These are phyloP conservation scores for Trichoderma harzianum DNA, from an alignment of 2,329 filamentous ascomycete genomes.

Conservation along the genomic window DNA sequence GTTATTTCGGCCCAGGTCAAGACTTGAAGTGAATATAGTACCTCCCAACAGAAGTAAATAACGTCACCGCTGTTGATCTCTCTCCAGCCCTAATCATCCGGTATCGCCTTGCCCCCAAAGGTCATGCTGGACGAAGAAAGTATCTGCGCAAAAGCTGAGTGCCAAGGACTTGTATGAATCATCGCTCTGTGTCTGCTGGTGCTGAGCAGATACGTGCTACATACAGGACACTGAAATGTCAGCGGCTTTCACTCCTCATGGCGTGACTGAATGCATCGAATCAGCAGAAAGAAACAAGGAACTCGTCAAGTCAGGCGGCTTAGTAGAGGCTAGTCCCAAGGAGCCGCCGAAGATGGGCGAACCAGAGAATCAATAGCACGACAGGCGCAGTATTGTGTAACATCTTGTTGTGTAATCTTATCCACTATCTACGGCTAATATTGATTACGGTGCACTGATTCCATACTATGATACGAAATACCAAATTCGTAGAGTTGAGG, in stretches of 20 bases:
- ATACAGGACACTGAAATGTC: neutral
- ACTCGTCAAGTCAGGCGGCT: neutral
- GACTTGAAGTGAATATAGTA: neutral
- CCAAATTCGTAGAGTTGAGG: neutral
- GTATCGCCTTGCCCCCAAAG: neutral
- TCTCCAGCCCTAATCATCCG: neutral
- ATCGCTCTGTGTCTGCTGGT: neutral
- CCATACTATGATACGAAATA: neutral
- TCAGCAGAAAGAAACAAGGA: neutral
- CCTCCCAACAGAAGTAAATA: neutral
- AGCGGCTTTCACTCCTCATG: slow-evolving; percentile 1
- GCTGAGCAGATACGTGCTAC: neutral
- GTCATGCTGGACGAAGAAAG: neutral
- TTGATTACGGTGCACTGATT: neutral
- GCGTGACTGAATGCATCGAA: neutral
- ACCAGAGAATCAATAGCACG: neutral
- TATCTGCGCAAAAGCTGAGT: neutral
- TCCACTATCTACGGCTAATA: neutral
- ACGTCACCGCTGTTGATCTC: neutral
- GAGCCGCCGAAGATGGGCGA: neutral
- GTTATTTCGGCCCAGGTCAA: neutral
- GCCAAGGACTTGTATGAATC: neutral
- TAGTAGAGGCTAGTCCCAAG: neutral
- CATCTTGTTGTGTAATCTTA: neutral
- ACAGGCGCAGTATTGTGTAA: neutral